Conservation (phyloP, 306 rosid species). For the Alnus rubra region DNA sequence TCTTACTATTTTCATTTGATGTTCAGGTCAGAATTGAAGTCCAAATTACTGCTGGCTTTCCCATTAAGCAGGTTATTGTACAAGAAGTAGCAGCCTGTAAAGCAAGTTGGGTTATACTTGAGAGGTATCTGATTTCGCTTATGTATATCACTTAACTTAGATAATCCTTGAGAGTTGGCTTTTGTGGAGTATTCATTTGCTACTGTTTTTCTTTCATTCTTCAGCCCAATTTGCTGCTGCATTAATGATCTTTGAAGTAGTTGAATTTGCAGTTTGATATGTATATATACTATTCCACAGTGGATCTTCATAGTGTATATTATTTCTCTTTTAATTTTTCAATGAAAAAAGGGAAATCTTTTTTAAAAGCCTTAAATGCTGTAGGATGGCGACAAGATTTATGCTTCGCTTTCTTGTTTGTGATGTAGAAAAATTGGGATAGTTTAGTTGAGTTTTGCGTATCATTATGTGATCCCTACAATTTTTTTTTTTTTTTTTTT, state of each 20-base stretch:
- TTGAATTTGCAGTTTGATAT: neutral
- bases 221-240: neutral
- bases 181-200: neutral
- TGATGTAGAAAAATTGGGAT: neutral
- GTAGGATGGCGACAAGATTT: too few species aligned
- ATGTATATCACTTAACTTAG: too few species aligned
- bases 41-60: slow-evolving; percentile 76
- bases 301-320: neutral
- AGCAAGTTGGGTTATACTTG: slow-evolving; percentile 76
- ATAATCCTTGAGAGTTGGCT: neutral
- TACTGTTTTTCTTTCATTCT: neutral
- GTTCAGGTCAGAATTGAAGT: slow-evolving; percentile 67
- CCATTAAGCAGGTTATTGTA: slow-evolving; percentile 61
- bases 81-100: slow-evolving; percentile 56
- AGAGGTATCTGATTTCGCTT: slow-evolving; percentile 46
- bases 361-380: neutral
- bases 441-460: too few species aligned
- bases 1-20: slow-evolving; percentile 1
- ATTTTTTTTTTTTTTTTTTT: too few species aligned
- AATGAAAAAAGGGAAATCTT: too few species aligned
- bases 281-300: neutral
- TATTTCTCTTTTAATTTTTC: too few species aligned
- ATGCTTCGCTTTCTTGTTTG: neutral
- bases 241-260: neutral
- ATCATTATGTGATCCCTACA: too few species aligned